These are phyloP conservation scores for Cupressus sempervirens DNA, from an alignment of 75 land plant species.

Conservation along the genomic window DNA sequence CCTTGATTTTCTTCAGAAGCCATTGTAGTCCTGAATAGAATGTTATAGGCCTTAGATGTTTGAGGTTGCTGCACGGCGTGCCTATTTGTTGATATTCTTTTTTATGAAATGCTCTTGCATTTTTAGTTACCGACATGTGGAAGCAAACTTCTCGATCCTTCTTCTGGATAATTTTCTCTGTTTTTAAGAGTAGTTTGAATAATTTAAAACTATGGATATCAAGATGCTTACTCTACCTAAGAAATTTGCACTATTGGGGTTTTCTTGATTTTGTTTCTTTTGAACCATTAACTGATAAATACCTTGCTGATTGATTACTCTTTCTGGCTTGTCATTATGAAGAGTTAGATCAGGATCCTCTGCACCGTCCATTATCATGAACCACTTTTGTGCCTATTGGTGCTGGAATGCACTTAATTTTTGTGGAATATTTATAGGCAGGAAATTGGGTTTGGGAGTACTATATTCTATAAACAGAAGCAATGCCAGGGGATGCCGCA, in stretches of 20 bases:
- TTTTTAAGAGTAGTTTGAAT: neutral
- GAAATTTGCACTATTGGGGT: neutral
- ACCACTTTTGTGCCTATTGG: neutral
- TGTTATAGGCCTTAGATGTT: neutral
- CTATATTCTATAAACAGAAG: neutral
- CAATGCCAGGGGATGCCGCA: constrained; percentile 4
- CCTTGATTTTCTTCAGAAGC: neutral
- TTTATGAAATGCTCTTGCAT: neutral
- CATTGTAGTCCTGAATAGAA: neutral
- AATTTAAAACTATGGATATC: neutral
- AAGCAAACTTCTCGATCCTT: neutral
- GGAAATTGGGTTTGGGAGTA: constrained; percentile 4
- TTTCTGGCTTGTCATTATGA: neutral
- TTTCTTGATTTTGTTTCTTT: neutral
- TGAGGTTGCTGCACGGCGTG: neutral
- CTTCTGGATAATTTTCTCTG: neutral
- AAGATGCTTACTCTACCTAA: neutral
- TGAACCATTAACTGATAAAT: neutral
- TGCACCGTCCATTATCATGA: neutral
- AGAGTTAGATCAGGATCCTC: neutral
- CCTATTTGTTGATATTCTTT: neutral
- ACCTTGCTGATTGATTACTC: constrained; percentile 2
- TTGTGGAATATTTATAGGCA: constrained; percentile 2
- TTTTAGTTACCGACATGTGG: neutral
- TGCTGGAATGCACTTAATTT: constrained; percentile 5